Base-by-base conservation (phyloP, 2,329 filamentous ascomycete genomes). In the Aspergillus fijiensis region DNA sequence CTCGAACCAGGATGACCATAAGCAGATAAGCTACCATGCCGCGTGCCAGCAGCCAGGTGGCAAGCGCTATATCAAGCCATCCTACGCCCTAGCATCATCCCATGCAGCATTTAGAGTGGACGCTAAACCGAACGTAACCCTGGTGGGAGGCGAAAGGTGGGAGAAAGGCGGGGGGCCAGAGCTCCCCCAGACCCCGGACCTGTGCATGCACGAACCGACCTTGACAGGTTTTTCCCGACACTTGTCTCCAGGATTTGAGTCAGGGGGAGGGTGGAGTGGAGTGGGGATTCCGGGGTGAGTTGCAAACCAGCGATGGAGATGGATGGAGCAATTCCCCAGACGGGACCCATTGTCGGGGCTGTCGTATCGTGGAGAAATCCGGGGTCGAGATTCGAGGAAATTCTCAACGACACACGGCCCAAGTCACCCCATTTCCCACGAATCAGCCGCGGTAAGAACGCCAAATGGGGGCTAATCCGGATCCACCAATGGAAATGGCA, bases 371-470 rank as follows among this genome's bases (percentile, higher is more conserved):
- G 66, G 67, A 67, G 67, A 66, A 70, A 63, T 57, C 53, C 50
- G 61, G 61, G 66, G 67, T 65, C 63, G 63, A 65, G 67, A 71
- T 72, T 72, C 69, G 69, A 72, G 70, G 70, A 72, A 70, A 66
- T 72, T 69, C 69, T 69, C 58, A 63, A 56, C 42, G 27, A 55
- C 27, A 9, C 53, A 45, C 53, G 53, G 53, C 64, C 62, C 64
- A 52, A 50, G 52, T 50, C n/a, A 50, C 49, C 42, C 23, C 39
- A 21, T 56, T 64, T 72, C 70, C 71, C 71, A 72, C 71, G 66
- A 73, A 73, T 73, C 67, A 69, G 49, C 58, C 39, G 27, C 16
- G 42, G 31, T 25, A 12, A 45, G 48, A 25, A 21, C 49, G 57
- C 39, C 35, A 54, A 16, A 16, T 16, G 49, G 62, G 51, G 63